Percentiles rank a stretch among this genome's conserved stretches.
Evolutionary conservation across 2,329 filamentous ascomycete species (phyloP).

Genomic region (Leptographium lundbergii): DNA sequence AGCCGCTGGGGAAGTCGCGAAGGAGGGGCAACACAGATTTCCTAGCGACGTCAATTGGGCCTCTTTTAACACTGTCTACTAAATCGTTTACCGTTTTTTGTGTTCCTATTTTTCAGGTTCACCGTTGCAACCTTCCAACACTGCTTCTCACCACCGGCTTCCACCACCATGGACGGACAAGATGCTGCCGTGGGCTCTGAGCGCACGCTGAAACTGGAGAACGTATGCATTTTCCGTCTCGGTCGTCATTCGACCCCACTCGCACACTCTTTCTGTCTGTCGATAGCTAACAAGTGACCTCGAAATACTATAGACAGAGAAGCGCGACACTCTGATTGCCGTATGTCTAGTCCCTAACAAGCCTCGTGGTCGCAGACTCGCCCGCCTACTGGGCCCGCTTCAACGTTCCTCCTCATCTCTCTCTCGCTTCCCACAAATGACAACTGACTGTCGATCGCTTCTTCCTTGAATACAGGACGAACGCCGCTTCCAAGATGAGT

Average conservation of each 20-base stretch:
- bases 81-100: background rate
- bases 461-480: constrained; percentile 30
- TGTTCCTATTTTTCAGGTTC: background rate
- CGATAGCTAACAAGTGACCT: background rate
- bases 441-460: background rate
- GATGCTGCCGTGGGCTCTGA: constrained; percentile 9
- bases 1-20: constrained; percentile 4
- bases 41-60: background rate
- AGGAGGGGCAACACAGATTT: constrained; percentile 8
- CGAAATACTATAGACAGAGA: constrained; percentile 52
- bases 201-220: constrained; percentile 13
- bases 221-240: constrained; percentile 22
- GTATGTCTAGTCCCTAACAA: constrained; percentile 22
- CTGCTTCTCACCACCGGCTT: background rate
- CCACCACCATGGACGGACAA: constrained; percentile 6
- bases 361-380: background rate
- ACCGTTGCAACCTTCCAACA: background rate
- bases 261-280: background rate
- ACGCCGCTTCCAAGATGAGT: constrained; percentile 84
- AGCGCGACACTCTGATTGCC: constrained; percentile 68
- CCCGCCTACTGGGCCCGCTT: background rate
- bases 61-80: background rate
- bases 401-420: background rate
- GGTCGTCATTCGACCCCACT: background rate
- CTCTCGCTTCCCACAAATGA: background rate